phyloP scores from a whole-genome alignment of 306 rosid genomes.

The Fagus sylvatica region DNA sequence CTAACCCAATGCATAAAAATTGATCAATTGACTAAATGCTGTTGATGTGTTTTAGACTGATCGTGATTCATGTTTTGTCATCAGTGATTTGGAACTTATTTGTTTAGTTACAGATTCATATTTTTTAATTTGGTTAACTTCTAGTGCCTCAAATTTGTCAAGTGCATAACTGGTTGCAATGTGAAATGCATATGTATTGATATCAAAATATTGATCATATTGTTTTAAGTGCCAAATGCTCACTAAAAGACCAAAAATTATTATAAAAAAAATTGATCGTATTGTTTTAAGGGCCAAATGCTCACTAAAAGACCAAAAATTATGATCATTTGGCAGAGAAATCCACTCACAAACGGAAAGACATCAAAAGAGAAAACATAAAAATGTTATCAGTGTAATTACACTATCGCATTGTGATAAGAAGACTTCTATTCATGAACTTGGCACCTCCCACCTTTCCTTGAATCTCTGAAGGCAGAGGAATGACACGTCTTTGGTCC shows the following conservation, averaged over 20 bases:
- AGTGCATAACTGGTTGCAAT: neutral
- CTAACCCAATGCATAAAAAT: neutral
- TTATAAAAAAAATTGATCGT: neutral
- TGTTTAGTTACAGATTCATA: too few species aligned
- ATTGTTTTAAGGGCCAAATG: neutral
- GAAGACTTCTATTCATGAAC: constrained; percentile 73
- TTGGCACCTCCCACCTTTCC: constrained; percentile 97
- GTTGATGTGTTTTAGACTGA: too few species aligned
- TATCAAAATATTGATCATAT: neutral
- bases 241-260: neutral
- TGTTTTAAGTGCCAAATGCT: neutral
- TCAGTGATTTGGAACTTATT: too few species aligned
- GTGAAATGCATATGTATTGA: neutral
- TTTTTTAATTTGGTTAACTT: too few species aligned
- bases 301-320: neutral
- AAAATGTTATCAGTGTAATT: neutral
- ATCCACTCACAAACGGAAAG: neutral
- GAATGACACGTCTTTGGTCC: constrained; percentile 89
- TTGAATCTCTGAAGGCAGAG: constrained; percentile 71
- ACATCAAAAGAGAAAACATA: constrained; percentile 14
- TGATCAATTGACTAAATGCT: too few species aligned
- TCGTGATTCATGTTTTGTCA: too few species aligned
- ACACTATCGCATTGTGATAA: constrained; percentile 61
- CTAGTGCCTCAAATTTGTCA: neutral
- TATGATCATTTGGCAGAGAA: constrained; percentile 8